Percentiles rank a stretch among this genome's conserved stretches.
These are phyloP conservation scores for Cyberlindnera maclurae DNA, from an alignment of 805 yeast genomes.

Conservation along the genomic window DNA sequence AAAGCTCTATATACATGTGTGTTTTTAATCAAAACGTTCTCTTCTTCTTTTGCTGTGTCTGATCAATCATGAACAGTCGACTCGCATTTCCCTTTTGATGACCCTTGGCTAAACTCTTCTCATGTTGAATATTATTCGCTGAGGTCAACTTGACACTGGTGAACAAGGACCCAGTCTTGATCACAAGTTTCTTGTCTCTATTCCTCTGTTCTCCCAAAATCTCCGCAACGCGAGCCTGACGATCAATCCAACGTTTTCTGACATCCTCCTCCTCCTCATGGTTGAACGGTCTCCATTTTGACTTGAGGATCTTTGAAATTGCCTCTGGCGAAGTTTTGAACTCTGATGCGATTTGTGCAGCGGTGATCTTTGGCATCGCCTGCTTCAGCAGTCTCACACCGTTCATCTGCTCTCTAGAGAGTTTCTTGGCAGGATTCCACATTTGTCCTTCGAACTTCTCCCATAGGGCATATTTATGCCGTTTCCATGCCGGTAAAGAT, in stretches of 20 bases:
- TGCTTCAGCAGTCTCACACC: slow-evolving; percentile 51
- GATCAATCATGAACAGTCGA: slow-evolving; percentile 10
- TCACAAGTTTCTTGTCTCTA: slow-evolving; percentile 1
- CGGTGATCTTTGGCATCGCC: slow-evolving; percentile 51
- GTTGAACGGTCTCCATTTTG: slow-evolving; percentile 62
- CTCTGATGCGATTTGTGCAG: slow-evolving; percentile 51
- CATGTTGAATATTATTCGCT: too few species aligned
- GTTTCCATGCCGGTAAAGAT: slow-evolving; percentile 57
- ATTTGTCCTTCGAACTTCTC: slow-evolving; percentile 50
- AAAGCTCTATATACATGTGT: too few species aligned
- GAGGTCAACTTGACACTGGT: too few species aligned
- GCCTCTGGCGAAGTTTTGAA: slow-evolving; percentile 78
- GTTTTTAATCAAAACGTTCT: neutral
- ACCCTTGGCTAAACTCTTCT: neutral
- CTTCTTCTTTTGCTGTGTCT: slow-evolving; percentile 4
- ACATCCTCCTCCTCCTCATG: slow-evolving; percentile 42
- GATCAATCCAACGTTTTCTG: slow-evolving; percentile 44
- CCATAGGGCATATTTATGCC: slow-evolving; percentile 55
- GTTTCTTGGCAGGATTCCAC: slow-evolving; percentile 63
- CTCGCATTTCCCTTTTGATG: slow-evolving; percentile 6
- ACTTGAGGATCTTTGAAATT: slow-evolving; percentile 67
- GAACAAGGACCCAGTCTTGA: neutral
- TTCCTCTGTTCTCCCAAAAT: slow-evolving; percentile 5
- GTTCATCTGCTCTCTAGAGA: slow-evolving; percentile 65
- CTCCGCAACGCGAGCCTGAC: slow-evolving; percentile 34